Conservation (phyloP, 2,329 filamentous ascomycete genomes). For the Tolypocladium tropicale region DNA sequence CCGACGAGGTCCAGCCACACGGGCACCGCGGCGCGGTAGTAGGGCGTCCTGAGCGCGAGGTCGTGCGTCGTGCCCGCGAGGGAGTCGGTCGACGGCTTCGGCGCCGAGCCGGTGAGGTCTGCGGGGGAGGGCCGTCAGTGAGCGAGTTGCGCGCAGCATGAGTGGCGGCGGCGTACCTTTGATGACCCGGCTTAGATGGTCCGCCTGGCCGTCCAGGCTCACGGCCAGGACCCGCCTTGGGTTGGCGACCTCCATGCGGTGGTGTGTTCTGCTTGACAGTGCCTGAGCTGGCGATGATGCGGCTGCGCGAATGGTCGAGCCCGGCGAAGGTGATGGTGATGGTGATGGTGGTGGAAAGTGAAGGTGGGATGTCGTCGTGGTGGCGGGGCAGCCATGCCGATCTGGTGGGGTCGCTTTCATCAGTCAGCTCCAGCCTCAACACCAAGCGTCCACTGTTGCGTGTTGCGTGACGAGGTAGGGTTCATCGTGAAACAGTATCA, state of each 20-base stretch:
- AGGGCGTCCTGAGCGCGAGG: slow-evolving; percentile 44
- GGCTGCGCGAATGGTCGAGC: not conserved
- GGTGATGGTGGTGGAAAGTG: not conserved
- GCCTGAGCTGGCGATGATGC: no score
- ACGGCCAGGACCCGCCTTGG: slow-evolving; percentile 50
- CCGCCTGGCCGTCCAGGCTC: slow-evolving; percentile 33
- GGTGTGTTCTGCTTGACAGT: not conserved
- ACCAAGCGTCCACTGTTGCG: not conserved
- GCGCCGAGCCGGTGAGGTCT: slow-evolving; percentile 44
- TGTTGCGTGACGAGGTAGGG: not conserved
- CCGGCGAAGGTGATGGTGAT: not conserved
- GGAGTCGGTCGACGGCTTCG: slow-evolving; percentile 25
- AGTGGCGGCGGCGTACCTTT: slow-evolving; percentile 33
- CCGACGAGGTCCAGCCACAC: slow-evolving; percentile 57
- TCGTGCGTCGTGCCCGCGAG: slow-evolving; percentile 51
- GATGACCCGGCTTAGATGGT: slow-evolving; percentile 38
- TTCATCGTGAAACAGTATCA: no score
- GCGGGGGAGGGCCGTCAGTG: not conserved
- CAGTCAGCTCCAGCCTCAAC: not conserved
- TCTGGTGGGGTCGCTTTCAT: not conserved
- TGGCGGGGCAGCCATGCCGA: not conserved
- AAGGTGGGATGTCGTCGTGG: not conserved
- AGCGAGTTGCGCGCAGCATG: not conserved
- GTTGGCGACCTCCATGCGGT: slow-evolving; percentile 29
- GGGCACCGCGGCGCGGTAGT: slow-evolving; percentile 51